These are phyloP conservation scores for Schizochytrium sp. DNA, from an alignment of 108 stramenopile species.

Conservation along the genomic window DNA sequence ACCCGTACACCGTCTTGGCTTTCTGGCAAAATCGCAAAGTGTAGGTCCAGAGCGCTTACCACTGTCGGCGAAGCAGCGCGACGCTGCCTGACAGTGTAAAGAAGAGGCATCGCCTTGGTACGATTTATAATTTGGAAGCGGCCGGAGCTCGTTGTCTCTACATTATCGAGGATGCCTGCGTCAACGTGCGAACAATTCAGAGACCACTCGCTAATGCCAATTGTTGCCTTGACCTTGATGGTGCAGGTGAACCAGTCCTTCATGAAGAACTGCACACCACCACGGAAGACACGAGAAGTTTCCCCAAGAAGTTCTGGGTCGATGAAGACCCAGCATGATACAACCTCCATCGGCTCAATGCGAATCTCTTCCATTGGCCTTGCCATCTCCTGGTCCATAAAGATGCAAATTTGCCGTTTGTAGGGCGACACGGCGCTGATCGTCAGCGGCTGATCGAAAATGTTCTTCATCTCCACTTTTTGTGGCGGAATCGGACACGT, in stretches of 20 bases:
- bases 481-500: not conserved
- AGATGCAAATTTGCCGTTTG: not conserved
- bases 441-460: not conserved
- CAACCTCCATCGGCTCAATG: not conserved
- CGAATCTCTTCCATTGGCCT: not conserved
- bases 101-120: not conserved
- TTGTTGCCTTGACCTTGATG: not conserved
- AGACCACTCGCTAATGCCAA: not conserved
- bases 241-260: constrained; percentile 2
- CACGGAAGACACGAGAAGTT: not conserved
- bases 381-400: not conserved
- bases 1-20: no score
- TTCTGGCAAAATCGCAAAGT: no score
- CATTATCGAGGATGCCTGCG: not conserved
- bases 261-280: not conserved
- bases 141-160: not conserved
- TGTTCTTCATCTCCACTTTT: not conserved
- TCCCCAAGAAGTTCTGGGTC: not conserved
- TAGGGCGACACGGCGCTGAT: not conserved
- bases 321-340: not conserved
- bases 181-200: not conserved
- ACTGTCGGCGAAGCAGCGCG: no score
- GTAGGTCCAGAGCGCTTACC: no score
- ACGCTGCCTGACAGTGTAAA: no score
- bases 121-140: not conserved